Percentiles rank a stretch among this genome's conserved stretches.
Evolutionary conservation across 2,329 filamentous ascomycete genomes (phyloP).

Genomic region (Curvularia eragrostidis): DNA sequence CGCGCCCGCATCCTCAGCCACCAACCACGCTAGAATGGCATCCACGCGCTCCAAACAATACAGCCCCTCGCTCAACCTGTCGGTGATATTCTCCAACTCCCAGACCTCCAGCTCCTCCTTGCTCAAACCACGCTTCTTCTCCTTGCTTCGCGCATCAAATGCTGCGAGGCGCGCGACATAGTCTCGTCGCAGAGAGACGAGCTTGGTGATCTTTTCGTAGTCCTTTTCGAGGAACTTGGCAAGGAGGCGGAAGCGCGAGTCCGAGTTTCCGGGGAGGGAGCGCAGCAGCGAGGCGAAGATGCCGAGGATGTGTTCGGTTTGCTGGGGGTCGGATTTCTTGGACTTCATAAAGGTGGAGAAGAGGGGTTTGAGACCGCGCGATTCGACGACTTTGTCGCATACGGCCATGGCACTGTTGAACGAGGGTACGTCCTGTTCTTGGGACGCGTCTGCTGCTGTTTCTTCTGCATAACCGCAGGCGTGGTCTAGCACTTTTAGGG

Average conservation of each 20-base stretch:
- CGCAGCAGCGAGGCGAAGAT: constrained; percentile 86
- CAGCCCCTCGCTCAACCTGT: constrained; percentile 81
- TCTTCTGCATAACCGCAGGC: constrained; percentile 65
- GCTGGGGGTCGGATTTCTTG: constrained; percentile 73
- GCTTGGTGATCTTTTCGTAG: constrained; percentile 80
- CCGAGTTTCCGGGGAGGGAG: constrained; percentile 76
- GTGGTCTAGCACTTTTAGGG: constrained; percentile 84
- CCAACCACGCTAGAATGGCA: constrained; percentile 85
- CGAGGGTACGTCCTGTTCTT: constrained; percentile 29
- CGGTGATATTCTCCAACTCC: constrained; percentile 74
- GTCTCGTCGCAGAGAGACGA: constrained; percentile 74
- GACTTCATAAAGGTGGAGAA: constrained; percentile 74
- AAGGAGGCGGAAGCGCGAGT: constrained; percentile 79
- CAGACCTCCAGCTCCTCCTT: constrained; percentile 67
- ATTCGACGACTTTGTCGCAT: constrained; percentile 79
- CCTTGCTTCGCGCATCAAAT: constrained; percentile 68
- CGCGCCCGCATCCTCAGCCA: constrained; percentile 85
- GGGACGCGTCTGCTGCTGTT: constrained; percentile 13
- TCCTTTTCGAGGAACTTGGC: constrained; percentile 97
- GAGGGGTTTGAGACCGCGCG: constrained; percentile 80
- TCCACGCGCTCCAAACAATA: constrained; percentile 85
- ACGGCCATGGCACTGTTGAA: constrained; percentile 60
- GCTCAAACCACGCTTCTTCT: constrained; percentile 61
- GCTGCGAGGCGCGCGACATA: constrained; percentile 69
- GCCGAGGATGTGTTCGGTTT: constrained; percentile 80